phyloP scores from a whole-genome alignment of 164 flowering plant species.

The Sextonia rubra region DNA sequence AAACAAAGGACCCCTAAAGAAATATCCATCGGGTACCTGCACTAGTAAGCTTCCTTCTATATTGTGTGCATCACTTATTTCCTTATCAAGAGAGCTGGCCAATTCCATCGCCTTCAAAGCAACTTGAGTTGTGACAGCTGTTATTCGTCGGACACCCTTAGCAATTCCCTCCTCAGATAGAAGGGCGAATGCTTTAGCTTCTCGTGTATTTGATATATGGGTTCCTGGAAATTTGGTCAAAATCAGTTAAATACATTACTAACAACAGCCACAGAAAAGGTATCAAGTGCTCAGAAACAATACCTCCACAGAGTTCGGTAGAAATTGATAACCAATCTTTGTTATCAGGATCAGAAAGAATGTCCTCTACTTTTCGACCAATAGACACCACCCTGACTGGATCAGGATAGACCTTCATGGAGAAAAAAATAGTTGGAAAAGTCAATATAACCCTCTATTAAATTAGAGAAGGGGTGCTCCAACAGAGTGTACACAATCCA shows the following conservation, averaged over 20 bases:
- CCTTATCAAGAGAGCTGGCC: slow-evolving; percentile 61
- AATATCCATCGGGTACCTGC: slow-evolving; percentile 44
- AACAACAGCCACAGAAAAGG: not conserved
- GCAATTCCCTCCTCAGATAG: slow-evolving; percentile 95
- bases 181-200: slow-evolving; percentile 90
- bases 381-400: slow-evolving; percentile 95
- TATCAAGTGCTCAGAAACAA: not conserved
- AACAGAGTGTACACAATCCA: no score
- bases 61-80: slow-evolving; percentile 61
- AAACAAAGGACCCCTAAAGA: not conserved
- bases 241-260: slow-evolving; percentile 4
- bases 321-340: slow-evolving; percentile 74
- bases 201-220: slow-evolving; percentile 89
- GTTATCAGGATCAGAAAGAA: slow-evolving; percentile 75
- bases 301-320: slow-evolving; percentile 96
- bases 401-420: slow-evolving; percentile 85
- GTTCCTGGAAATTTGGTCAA: slow-evolving; percentile 53
- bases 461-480: no score
- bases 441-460: no score
- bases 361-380: slow-evolving; percentile 82
- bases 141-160: slow-evolving; percentile 83
- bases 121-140: slow-evolving; percentile 79
- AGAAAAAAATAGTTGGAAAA: slow-evolving; percentile 1
- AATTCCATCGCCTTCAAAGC: slow-evolving; percentile 68
- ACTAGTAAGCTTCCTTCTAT: slow-evolving; percentile 56